Evolutionary conservation across 139 green algal species (phyloP).

Genomic region (Chlorokybus atmophyticus): DNA sequence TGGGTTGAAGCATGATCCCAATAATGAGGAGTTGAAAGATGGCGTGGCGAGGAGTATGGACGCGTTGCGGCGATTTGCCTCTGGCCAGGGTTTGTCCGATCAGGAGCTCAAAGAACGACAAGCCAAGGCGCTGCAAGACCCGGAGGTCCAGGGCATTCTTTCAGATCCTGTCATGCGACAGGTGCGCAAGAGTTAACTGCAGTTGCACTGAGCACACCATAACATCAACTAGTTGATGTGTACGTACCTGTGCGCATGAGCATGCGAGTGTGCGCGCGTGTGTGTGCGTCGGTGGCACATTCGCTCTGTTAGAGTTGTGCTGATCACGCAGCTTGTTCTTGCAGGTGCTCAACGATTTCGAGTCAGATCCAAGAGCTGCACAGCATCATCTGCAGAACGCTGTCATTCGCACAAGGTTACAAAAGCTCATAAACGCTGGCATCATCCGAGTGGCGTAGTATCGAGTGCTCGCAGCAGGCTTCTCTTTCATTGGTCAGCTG

Average conservation of each 20-base stretch:
- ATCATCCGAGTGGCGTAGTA: conserved; percentile 54
- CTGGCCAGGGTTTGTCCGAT: too few relatives aligned
- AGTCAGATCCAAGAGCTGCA: conserved; percentile 69
- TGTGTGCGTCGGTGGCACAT: background rate
- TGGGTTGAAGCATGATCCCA: conserved; percentile 70
- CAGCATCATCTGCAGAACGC: conserved; percentile 71
- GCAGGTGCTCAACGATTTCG: conserved; percentile 74
- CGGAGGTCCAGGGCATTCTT: conserved; percentile 87
- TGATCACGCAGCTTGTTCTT: conserved; percentile 1
- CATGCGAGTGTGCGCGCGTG: background rate
- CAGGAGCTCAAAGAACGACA: conserved; percentile 84
- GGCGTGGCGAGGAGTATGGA: conserved; percentile 62
- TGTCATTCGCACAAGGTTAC: conserved; percentile 78
- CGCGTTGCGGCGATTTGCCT: too few relatives aligned
- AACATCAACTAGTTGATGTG: background rate
- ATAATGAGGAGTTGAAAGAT: conserved; percentile 85
- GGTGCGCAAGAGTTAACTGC: too few relatives aligned
- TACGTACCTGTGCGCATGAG: background rate
- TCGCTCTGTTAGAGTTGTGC: background rate
- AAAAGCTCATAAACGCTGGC: conserved; percentile 87
- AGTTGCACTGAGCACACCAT: background rate
- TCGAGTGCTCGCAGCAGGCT: background rate
- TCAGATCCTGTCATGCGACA: conserved; percentile 86
- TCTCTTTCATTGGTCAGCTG: too few relatives aligned
- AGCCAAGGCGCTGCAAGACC: conserved; percentile 72